Evolutionary conservation across 2,329 filamentous ascomycete species (phyloP).

Genomic region (Phialophora chinensis): DNA sequence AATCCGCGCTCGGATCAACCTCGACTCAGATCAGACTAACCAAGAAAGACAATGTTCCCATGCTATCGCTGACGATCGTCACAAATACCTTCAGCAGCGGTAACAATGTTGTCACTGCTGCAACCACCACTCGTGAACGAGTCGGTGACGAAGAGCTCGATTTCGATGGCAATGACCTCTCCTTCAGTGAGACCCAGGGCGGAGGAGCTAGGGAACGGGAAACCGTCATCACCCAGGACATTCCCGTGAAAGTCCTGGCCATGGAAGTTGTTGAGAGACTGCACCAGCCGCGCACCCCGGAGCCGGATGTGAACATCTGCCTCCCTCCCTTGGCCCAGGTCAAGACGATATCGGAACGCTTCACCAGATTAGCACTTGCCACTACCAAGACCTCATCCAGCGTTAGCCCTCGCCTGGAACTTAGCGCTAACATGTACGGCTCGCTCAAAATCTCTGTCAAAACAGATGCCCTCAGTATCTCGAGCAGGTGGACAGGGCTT

Average conservation of each 20-base stretch:
- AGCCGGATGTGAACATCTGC: slow-evolving; percentile 92
- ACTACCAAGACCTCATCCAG: slow-evolving; percentile 40
- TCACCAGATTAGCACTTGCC: slow-evolving; percentile 77
- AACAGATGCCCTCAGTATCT: slow-evolving; percentile 84
- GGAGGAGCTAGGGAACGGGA: slow-evolving; percentile 74
- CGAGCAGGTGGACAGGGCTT: slow-evolving; percentile 82
- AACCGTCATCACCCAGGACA: slow-evolving; percentile 91
- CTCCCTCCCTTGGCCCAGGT: slow-evolving; percentile 85
- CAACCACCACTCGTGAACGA: slow-evolving; percentile 33
- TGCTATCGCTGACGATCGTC: slow-evolving; percentile 88
- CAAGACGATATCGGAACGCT: slow-evolving; percentile 92
- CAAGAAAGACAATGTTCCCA: slow-evolving; percentile 85
- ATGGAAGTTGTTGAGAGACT: slow-evolving; percentile 86
- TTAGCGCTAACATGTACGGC: slow-evolving; percentile 95
- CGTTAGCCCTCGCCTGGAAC: slow-evolving; percentile 66
- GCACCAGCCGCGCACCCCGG: slow-evolving; percentile 86
- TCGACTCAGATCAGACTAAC: slow-evolving; percentile 87
- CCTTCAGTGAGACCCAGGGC: slow-evolving; percentile 52
- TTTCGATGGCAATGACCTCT: slow-evolving; percentile 51
- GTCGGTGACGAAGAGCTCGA: slow-evolving; percentile 37
- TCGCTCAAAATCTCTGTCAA: slow-evolving; percentile 77
- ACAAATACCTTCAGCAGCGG: slow-evolving; percentile 68
- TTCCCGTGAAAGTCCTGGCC: slow-evolving; percentile 89
- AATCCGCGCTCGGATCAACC: slow-evolving; percentile 80
- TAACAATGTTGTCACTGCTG: slow-evolving; percentile 53